phyloP scores from a whole-genome alignment of 345 rosid species.

The Trapa bicornis region DNA sequence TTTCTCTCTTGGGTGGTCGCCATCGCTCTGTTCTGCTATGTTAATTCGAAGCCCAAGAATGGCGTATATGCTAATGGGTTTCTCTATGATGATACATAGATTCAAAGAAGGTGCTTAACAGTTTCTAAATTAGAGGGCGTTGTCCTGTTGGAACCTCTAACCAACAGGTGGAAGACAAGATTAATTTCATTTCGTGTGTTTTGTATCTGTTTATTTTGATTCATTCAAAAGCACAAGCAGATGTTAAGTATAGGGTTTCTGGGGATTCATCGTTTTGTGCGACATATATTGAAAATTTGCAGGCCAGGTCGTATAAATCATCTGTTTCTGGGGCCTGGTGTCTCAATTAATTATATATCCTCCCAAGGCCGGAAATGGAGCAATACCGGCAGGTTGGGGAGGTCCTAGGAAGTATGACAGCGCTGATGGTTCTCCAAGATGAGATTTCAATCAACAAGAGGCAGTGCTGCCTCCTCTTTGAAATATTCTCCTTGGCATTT shows the following conservation, averaged over 20 bases:
- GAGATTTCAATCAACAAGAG: constrained; percentile 57
- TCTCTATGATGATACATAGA: not conserved
- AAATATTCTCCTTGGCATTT: constrained; percentile 49
- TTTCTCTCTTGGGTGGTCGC: not conserved
- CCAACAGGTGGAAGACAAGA: too few relatives aligned
- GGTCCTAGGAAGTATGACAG: constrained; percentile 79
- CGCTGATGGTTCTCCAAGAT: constrained; percentile 76
- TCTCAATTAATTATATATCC: not conserved
- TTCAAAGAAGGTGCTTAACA: not conserved
- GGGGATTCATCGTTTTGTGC: not conserved
- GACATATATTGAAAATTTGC: not conserved
- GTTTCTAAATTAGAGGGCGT: too few relatives aligned
- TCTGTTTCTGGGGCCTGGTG: not conserved
- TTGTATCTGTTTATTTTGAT: not conserved
- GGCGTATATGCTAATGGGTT: not conserved
- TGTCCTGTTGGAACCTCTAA: too few relatives aligned
- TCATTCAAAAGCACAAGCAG: too few relatives aligned
- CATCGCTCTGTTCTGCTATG: not conserved
- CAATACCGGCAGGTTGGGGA: constrained; percentile 86
- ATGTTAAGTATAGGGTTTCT: too few relatives aligned
- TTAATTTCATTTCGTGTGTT: too few relatives aligned
- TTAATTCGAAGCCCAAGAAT: not conserved
- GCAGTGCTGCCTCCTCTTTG: constrained; percentile 61
- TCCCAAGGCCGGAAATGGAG: constrained; percentile 28
- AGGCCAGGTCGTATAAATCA: too few relatives aligned